Conservation (phyloP, 345 rosid species). For the Aethionema arabicum region DNA sequence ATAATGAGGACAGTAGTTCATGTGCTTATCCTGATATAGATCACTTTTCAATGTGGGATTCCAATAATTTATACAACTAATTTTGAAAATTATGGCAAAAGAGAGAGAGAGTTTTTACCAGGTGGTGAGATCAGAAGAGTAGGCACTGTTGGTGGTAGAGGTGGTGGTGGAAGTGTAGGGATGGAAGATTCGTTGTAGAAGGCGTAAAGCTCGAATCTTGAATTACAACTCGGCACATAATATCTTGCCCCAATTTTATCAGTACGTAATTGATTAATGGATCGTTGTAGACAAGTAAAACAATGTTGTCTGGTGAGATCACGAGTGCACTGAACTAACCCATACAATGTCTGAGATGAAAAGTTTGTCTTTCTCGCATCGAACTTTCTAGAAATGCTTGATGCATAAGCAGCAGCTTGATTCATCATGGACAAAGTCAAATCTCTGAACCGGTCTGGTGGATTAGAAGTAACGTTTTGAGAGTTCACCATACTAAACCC, state of each 20-base stretch:
- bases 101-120: neutral
- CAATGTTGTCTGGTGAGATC: constrained; percentile 39
- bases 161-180: neutral
- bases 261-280: neutral
- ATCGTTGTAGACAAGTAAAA: constrained; percentile 22
- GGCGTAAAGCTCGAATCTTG: constrained; percentile 34
- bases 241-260: constrained; percentile 34
- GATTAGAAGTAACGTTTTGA: neutral
- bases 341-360: constrained; percentile 17
- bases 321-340: constrained; percentile 50
- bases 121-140: neutral
- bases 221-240: constrained; percentile 38
- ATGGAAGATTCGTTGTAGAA: constrained; percentile 34
- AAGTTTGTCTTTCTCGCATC: neutral
- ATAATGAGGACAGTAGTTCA: no score
- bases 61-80: neutral
- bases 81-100: neutral
- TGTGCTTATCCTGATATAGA: no score
- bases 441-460: neutral
- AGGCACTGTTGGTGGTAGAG: neutral
- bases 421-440: neutral
- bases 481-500: neutral
- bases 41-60: no score
- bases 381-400: constrained; percentile 27
- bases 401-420: neutral